phyloP scores from a whole-genome alignment of 345 rosid species.

The Jatropha curcas region DNA sequence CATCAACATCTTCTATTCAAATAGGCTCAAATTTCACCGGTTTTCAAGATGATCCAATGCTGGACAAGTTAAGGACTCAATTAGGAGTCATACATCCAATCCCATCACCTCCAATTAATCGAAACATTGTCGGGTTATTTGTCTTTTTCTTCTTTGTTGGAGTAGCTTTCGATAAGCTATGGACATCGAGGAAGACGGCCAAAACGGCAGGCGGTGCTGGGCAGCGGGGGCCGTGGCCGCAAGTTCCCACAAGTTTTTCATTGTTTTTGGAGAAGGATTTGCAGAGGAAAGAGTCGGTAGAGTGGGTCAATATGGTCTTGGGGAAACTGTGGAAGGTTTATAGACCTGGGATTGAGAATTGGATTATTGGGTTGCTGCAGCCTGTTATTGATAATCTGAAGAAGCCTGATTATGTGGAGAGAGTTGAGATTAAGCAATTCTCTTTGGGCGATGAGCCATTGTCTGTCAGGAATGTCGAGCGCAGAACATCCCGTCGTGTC shows the following conservation, averaged over 20 bases:
- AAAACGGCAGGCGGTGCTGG: slow-evolving; percentile 27
- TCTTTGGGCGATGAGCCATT: slow-evolving; percentile 93
- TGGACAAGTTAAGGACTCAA: slow-evolving; percentile 85
- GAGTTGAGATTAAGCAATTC: slow-evolving; percentile 91
- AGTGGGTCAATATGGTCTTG: slow-evolving; percentile 99
- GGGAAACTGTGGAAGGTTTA: slow-evolving; percentile 97
- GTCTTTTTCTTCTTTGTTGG: slow-evolving; percentile 93
- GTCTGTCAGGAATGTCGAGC: slow-evolving; percentile 93
- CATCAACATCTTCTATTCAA: slow-evolving; percentile 33
- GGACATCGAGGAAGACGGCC: slow-evolving; percentile 68
- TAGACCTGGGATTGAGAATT: slow-evolving; percentile 87
- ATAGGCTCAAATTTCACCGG: slow-evolving; percentile 54
- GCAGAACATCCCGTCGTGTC: slow-evolving; percentile 86
- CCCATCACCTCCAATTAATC: slow-evolving; percentile 80
- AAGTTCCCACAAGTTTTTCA: slow-evolving; percentile 81
- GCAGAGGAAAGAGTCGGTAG: slow-evolving; percentile 96
- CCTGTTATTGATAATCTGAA: slow-evolving; percentile 92
- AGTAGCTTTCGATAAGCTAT: slow-evolving; percentile 79
- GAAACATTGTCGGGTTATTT: slow-evolving; percentile 62
- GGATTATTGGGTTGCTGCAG: slow-evolving; percentile 87
- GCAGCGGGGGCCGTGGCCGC: slow-evolving; percentile 60
- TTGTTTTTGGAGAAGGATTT: slow-evolving; percentile 88
- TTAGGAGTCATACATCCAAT: slow-evolving; percentile 87
- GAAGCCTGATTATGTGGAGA: slow-evolving; percentile 93
- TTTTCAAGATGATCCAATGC: slow-evolving; percentile 79